A percentile compares a stretch with the other conserved stretches of the same genome.
Conservation (phyloP, 2,329 filamentous ascomycete genomes). For the Xylaria sp. region DNA sequence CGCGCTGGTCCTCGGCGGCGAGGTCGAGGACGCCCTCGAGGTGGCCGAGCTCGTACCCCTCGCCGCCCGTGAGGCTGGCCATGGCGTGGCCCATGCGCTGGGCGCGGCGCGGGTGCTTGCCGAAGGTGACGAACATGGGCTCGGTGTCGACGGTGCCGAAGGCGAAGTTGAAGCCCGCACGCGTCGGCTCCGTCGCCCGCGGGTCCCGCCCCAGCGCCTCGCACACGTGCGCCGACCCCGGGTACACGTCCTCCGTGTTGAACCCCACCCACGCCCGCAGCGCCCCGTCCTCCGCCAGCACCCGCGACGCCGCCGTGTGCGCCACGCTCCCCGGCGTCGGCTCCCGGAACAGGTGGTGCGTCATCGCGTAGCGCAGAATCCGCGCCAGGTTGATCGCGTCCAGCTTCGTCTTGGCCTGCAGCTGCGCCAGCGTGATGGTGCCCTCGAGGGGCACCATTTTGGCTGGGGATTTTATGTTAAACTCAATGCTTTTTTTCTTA, state of each 20-base stretch:
- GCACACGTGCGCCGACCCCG: conserved; percentile 50
- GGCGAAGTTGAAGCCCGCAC: conserved; percentile 55
- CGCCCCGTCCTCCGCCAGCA: conserved; percentile 50
- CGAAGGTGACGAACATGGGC: conserved; percentile 57
- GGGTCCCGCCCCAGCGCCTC: conserved; percentile 49
- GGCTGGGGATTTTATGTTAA: conserved; percentile 39
- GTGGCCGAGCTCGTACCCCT: conserved; percentile 58
- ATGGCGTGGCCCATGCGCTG: conserved; percentile 59
- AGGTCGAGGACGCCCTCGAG: conserved; percentile 60
- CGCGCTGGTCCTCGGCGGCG: conserved; percentile 45
- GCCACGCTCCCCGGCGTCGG: conserved; percentile 52
- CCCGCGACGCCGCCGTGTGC: conserved; percentile 57
- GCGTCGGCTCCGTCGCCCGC: conserved; percentile 50
- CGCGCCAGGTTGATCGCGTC: conserved; percentile 55
- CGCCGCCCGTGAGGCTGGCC: conserved; percentile 55
- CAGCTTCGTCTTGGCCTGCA: conserved; percentile 48
- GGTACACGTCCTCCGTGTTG: conserved; percentile 57
- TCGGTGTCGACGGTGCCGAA: conserved; percentile 54
- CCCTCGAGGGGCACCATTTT: conserved; percentile 52
- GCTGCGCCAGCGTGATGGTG: conserved; percentile 49
- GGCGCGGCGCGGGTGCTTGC: conserved; percentile 50
- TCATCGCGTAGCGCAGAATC: conserved; percentile 60
- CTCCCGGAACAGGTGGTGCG: conserved; percentile 58
- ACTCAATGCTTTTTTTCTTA: conserved; percentile 10
- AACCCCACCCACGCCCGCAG: conserved; percentile 59